phyloP scores from a whole-genome alignment of 257 asterid species.

The Solanum gracilifrons region DNA sequence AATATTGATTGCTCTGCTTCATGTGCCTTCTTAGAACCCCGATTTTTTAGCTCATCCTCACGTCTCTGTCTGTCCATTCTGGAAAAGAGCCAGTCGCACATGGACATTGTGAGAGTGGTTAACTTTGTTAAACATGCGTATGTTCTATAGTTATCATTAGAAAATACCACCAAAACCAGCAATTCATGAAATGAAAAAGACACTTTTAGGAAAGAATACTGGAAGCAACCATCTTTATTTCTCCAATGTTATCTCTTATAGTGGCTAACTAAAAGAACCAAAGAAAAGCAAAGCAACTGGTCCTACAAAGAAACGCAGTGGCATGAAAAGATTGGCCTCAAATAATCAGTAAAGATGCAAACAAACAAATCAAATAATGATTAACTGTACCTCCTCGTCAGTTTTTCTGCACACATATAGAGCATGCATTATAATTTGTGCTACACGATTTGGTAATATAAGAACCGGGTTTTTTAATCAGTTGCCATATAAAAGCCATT shows the following conservation, averaged over 20 bases:
- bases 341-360: neutral
- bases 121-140: neutral
- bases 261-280: neutral
- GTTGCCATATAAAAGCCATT: neutral
- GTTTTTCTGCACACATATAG: neutral
- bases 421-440: neutral
- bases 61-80: conserved; percentile 98
- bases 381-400: neutral
- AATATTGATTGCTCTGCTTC: conserved; percentile 77
- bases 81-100: conserved; percentile 3
- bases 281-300: neutral
- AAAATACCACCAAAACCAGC: neutral
- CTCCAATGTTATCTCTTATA: neutral
- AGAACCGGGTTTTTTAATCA: neutral
- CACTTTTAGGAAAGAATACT: neutral
- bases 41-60: conserved; percentile 82
- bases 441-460: neutral
- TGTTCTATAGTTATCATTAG: neutral
- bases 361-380: neutral
- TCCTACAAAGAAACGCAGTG: neutral
- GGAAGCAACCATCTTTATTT: neutral
- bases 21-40: conserved; percentile 66
- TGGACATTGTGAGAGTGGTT: neutral
- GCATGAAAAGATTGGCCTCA: neutral
- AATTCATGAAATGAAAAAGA: neutral